Evolutionary conservation across 164 flowering plant genomes (phyloP).

Genomic region (Chimonanthus salicifolius): DNA sequence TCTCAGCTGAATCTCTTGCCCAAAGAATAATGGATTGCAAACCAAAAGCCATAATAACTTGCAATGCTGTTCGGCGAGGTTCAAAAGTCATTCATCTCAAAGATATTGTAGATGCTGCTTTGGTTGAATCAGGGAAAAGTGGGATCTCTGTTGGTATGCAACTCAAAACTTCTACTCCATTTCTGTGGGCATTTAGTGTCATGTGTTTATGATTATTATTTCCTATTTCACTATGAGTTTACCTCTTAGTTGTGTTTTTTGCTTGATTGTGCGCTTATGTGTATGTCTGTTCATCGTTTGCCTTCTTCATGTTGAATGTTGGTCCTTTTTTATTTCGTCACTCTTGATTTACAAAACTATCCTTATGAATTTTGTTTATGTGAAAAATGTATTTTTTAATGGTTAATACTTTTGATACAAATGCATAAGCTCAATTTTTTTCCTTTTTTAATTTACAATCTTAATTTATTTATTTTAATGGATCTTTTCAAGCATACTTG

Average conservation of each 20-base stretch:
- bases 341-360: too few relatives aligned
- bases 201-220: not conserved
- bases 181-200: not conserved
- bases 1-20: slow-evolving; percentile 86
- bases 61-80: slow-evolving; percentile 93
- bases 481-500: too few relatives aligned
- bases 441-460: too few relatives aligned
- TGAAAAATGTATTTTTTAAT: too few relatives aligned
- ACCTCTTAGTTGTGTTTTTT: not conserved
- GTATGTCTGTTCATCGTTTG: too few relatives aligned
- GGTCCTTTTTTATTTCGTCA: too few relatives aligned
- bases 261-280: not conserved
- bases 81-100: slow-evolving; percentile 74
- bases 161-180: not conserved
- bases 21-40: slow-evolving; percentile 92
- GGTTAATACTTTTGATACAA: too few relatives aligned
- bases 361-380: too few relatives aligned
- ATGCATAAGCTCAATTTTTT: too few relatives aligned
- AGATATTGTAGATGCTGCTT: slow-evolving; percentile 85
- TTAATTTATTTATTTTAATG: too few relatives aligned
- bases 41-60: slow-evolving; percentile 83
- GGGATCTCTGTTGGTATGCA: slow-evolving; percentile 64
- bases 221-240: not conserved
- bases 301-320: too few relatives aligned
- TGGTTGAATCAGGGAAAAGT: slow-evolving; percentile 45